Evolutionary conservation across 148 eudicot genomes (phyloP), one percentile per base, ranked within the genome.

Genomic region (Persicaria maculosa): DNA sequence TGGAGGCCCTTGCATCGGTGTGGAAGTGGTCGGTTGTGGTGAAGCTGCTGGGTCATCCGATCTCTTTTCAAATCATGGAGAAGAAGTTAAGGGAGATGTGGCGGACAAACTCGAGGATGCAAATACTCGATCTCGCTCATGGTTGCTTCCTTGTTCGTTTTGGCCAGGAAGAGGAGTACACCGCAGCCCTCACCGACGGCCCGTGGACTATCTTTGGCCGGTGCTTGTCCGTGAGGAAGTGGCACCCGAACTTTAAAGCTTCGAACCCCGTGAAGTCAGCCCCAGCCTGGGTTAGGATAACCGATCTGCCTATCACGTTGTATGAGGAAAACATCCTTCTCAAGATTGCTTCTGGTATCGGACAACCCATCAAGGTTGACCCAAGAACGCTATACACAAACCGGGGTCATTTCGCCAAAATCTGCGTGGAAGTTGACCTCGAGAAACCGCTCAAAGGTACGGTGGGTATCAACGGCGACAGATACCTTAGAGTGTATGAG

Each of bases 61-160:
- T 82, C 88, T 86, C 69, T 85, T 97, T 74, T 85, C 87, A 86
- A 89, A 88, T 71, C 87, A 91, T 72, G 76, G 96, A 77, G 80
- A 79, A 59, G 92, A 84, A 10, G 88, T 80, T 36, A 87, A 74
- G 17, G 79, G 76, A 81, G 85, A 89, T 48, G 52, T 48, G 52
- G 52, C 9, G 52, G 12, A 48, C 12, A 4, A 10, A 6, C 52
- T 4, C 9, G 2, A 10, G 52, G 2, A 4, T 48, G 11, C 11
- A 48, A 7, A 25, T 48, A 11, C 11, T 48, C 0, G 52, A 48
- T 48, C 52, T 48, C 0, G 11, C 52, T 4, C 11, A 8, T 3
- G 52, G 52, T 0, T 48, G 52, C 12, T 48, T 5, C 1, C 3
- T 48, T 10, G 52, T 48, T 10, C 0, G 52, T 1, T 48, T 48